Evolutionary conservation across 768 basidiomycete genomes (phyloP).

Genomic region (Collybia nuda): DNA sequence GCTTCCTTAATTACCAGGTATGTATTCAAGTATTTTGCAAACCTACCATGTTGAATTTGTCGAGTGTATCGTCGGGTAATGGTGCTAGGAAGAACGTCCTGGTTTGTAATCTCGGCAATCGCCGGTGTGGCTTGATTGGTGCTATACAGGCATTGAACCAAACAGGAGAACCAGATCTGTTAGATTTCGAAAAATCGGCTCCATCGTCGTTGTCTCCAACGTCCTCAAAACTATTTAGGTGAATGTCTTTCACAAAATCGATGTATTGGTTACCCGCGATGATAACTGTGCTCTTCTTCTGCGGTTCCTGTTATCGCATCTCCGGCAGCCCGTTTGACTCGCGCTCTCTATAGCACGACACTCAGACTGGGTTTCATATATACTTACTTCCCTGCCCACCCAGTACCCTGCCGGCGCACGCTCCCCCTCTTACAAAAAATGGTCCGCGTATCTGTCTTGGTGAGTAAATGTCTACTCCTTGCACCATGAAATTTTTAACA

Average conservation of each 20-base stretch:
- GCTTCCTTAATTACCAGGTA: too few species aligned
- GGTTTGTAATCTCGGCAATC: slow-evolving; percentile 20
- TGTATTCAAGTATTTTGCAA: not conserved
- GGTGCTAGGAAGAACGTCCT: too few species aligned
- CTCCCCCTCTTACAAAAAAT: slow-evolving; percentile 43
- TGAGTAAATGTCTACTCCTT: slow-evolving; percentile 38
- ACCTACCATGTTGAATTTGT: slow-evolving; percentile 54
- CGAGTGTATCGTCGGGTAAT: slow-evolving; percentile 12
- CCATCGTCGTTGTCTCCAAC: slow-evolving; percentile 9
- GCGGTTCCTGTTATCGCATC: slow-evolving; percentile 9
- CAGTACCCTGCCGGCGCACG: slow-evolving; percentile 14
- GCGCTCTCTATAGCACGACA: slow-evolving; percentile 81
- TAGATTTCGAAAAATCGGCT: slow-evolving; percentile 4
- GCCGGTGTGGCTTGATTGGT: slow-evolving; percentile 41
- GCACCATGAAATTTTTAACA: not conserved
- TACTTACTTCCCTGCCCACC: slow-evolving; percentile 30
- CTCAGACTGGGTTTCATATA: slow-evolving; percentile 67
- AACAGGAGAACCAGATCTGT: slow-evolving; percentile 24
- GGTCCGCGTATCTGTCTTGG: slow-evolving; percentile 89
- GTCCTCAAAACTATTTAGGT: slow-evolving; percentile 38
- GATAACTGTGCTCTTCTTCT: slow-evolving; percentile 14
- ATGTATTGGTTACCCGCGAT: slow-evolving; percentile 20
- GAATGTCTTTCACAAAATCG: slow-evolving; percentile 26
- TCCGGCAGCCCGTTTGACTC: slow-evolving; percentile 67
- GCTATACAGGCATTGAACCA: slow-evolving; percentile 32